Conservation (phyloP, 768 basidiomycete genomes). For the Leccinellum luteum region DNA sequence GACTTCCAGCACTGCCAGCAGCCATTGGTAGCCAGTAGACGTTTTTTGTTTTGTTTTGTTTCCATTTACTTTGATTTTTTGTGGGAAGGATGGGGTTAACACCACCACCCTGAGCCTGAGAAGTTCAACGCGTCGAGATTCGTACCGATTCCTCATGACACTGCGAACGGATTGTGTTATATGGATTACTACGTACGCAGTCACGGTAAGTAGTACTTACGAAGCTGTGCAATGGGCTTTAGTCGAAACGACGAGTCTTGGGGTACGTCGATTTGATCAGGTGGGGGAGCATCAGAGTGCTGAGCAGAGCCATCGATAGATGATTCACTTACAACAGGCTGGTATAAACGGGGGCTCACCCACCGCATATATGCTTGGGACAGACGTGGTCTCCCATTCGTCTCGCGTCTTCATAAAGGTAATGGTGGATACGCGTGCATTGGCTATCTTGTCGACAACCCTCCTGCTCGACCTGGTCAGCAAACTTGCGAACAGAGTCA, state of each 20-base stretch:
- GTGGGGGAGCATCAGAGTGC: conserved; percentile 35
- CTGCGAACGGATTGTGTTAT: conserved; percentile 6
- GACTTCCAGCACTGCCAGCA: conserved; percentile 29
- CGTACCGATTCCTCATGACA: conserved; percentile 25
- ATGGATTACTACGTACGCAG: neutral
- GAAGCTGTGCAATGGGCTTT: conserved; percentile 27
- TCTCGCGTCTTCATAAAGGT: conserved; percentile 30
- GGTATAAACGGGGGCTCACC: neutral
- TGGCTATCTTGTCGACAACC: conserved; percentile 30
- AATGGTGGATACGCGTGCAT: conserved; percentile 23
- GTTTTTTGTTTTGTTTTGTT: neutral
- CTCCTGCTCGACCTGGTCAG: conserved; percentile 27
- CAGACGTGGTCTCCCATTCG: conserved; percentile 38
- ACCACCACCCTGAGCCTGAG: neutral
- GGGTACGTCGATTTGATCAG: conserved; percentile 30
- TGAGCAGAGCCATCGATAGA: conserved; percentile 34
- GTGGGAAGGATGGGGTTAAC: neutral
- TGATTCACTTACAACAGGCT: conserved; percentile 39
- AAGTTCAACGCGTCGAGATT: conserved; percentile 20
- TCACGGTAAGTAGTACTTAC: conserved; percentile 11
- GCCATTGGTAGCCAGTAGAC: too few relatives aligned
- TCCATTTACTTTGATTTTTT: neutral
- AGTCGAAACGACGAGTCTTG: conserved; percentile 33
- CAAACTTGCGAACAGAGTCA: conserved; percentile 33
- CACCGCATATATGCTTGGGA: neutral